Percentiles rank a stretch among this genome's conserved stretches.
phyloP scores from a whole-genome alignment of 495 filamentous ascomycete genomes.

The Penicillium waksmanii region DNA sequence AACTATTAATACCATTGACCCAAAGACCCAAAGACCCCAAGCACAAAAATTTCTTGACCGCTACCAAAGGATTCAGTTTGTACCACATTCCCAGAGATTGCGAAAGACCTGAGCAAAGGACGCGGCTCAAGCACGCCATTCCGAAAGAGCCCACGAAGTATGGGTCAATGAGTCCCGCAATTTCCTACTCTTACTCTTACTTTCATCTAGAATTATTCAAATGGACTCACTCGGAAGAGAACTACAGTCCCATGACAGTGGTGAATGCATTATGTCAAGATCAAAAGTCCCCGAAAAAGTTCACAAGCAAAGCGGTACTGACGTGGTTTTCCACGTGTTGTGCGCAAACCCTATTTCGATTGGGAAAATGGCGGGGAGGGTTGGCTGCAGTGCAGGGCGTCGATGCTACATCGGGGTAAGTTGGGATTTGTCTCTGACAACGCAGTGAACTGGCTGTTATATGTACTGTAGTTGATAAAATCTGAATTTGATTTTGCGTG shows the following conservation, averaged over 20 bases:
- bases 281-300: too few relatives aligned
- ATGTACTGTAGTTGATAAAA: too few relatives aligned
- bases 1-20: not conserved
- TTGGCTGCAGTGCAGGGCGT: not conserved
- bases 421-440: not conserved
- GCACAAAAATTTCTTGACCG: slow-evolving; percentile 9
- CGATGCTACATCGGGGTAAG: slow-evolving; percentile 7
- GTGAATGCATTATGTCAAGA: not conserved
- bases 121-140: slow-evolving; percentile 28
- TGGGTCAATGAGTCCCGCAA: slow-evolving; percentile 5
- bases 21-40: not conserved
- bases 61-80: slow-evolving; percentile 11
- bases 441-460: not conserved
- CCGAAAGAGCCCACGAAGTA: not conserved
- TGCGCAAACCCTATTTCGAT: slow-evolving; percentile 10
- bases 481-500: too few relatives aligned
- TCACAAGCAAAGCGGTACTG: not conserved
- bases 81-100: slow-evolving; percentile 29
- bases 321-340: slow-evolving; percentile 18
- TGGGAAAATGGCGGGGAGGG: slow-evolving; percentile 4
- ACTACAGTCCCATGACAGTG: not conserved
- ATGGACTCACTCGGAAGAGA: not conserved
- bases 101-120: slow-evolving; percentile 23
- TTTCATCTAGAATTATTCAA: too few relatives aligned
- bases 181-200: not conserved